Percentiles rank a stretch among this genome's conserved stretches.
phyloP scores from a whole-genome alignment of 2,329 filamentous ascomycete species.

The Epichloe sibirici region DNA sequence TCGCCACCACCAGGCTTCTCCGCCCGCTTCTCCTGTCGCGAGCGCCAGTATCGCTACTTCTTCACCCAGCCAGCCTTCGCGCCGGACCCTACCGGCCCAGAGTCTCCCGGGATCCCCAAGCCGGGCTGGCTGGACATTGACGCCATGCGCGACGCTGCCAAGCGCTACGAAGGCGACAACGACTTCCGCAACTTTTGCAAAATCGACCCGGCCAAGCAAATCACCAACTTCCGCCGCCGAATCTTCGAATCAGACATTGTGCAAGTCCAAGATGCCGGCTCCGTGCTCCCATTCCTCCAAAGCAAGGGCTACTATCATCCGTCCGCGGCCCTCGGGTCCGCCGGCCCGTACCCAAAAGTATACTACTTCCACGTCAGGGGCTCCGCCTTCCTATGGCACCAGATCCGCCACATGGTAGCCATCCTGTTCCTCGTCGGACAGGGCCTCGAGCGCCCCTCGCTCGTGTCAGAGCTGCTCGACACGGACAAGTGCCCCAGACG shows the following conservation, averaged over 20 bases:
- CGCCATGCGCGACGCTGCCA: conserved; percentile 74
- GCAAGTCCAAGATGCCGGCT: conserved; percentile 44
- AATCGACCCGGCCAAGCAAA: conserved; percentile 79
- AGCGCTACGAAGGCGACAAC: conserved; percentile 67
- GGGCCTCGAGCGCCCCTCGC: conserved; percentile 61
- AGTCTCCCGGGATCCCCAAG: conserved; percentile 20
- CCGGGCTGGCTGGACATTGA: conserved; percentile 79
- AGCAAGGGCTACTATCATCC: conserved; percentile 19
- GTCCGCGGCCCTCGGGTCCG: neutral
- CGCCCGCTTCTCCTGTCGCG: conserved; percentile 83
- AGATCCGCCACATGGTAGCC: conserved; percentile 89
- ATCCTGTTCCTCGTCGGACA: conserved; percentile 90
- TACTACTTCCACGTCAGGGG: conserved; percentile 85
- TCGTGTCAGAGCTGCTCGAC: conserved; percentile 68
- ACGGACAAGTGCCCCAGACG: conserved; percentile 56
- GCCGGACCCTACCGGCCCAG: conserved; percentile 34
- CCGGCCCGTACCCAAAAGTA: conserved; percentile 43
- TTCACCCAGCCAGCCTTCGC: conserved; percentile 88
- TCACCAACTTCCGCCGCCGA: conserved; percentile 65
- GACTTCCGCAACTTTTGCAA: conserved; percentile 98
- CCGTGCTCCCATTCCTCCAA: conserved; percentile 44
- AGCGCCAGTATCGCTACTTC: conserved; percentile 90
- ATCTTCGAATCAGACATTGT: conserved; percentile 76
- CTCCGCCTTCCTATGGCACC: conserved; percentile 93
- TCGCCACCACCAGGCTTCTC: conserved; percentile 68